These are phyloP conservation scores for Meira nashicola DNA, from an alignment of 1,284 basidiomycete genomes.

Conservation along the genomic window DNA sequence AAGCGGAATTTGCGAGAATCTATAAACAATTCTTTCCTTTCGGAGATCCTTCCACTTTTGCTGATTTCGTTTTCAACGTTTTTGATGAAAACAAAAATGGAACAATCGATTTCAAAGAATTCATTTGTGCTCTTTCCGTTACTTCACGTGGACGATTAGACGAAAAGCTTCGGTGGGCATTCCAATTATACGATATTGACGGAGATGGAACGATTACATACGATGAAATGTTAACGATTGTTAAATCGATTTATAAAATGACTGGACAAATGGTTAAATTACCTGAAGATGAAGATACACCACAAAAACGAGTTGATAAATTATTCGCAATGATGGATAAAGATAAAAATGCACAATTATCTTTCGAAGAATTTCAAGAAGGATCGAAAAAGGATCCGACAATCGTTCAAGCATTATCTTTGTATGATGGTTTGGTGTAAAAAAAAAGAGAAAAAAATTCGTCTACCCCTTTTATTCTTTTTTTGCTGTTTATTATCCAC, in stretches of 20 bases:
- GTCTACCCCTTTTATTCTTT: too few relatives aligned
- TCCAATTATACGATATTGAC: slow-evolving; percentile 98
- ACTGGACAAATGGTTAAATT: slow-evolving; percentile 94
- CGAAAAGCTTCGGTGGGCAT: slow-evolving; percentile 99
- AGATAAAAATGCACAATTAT: slow-evolving; percentile 51
- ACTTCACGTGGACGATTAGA: slow-evolving; percentile 89
- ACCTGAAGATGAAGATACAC: slow-evolving; percentile 94
- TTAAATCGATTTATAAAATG: slow-evolving; percentile 52
- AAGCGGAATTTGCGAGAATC: slow-evolving; percentile 91
- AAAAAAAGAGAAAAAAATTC: too few relatives aligned
- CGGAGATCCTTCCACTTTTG: slow-evolving; percentile 92
- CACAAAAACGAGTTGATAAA: slow-evolving; percentile 55
- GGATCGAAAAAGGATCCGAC: slow-evolving; percentile 50
- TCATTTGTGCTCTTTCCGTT: slow-evolving; percentile 93
- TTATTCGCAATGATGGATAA: slow-evolving; percentile 51
- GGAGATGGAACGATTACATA: slow-evolving; percentile 57
- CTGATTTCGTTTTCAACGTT: slow-evolving; percentile 92
- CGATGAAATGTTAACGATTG: slow-evolving; percentile 75
- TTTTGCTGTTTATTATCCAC: too few relatives aligned
- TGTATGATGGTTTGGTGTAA: slow-evolving; percentile 10
- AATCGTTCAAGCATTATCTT: slow-evolving; percentile 45
- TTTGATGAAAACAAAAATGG: slow-evolving; percentile 53
- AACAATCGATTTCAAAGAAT: slow-evolving; percentile 62
- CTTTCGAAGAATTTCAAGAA: slow-evolving; percentile 52
- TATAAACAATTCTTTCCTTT: slow-evolving; percentile 99